Evolutionary conservation across 1,139 yeast species (phyloP).

Genomic region (Debaryomyces sp.): DNA sequence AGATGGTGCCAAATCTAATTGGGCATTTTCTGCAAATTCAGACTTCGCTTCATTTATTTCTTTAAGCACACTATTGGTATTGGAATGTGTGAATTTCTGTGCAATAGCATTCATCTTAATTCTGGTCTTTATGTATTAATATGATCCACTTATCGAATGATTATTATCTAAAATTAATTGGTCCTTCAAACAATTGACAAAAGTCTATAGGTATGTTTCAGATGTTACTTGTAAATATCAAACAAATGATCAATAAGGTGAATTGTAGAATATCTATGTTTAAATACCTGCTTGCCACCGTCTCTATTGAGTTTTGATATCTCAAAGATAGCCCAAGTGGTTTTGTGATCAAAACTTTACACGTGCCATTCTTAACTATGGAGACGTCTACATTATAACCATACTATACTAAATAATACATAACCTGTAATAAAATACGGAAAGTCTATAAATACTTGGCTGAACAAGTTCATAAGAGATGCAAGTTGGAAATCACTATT

Average conservation of each 20-base stretch:
- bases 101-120: constrained; percentile 44
- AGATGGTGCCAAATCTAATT: constrained; percentile 58
- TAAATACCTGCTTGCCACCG: constrained; percentile 6
- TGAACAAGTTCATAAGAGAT: not conserved
- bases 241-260: not conserved
- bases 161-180: not conserved
- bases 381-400: not conserved
- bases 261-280: not conserved
- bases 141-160: not conserved
- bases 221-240: not conserved
- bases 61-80: constrained; percentile 28
- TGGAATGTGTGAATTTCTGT: constrained; percentile 38
- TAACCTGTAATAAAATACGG: not conserved
- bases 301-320: not conserved
- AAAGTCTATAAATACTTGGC: not conserved
- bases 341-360: not conserved
- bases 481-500: not conserved
- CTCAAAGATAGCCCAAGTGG: not conserved
- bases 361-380: not conserved
- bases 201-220: not conserved
- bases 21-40: constrained; percentile 25
- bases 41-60: constrained; percentile 33
- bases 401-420: not conserved
- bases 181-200: not conserved
- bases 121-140: not conserved